phyloP scores from a whole-genome alignment of 176 grass and related monocot species.

The Ananas comosus region DNA sequence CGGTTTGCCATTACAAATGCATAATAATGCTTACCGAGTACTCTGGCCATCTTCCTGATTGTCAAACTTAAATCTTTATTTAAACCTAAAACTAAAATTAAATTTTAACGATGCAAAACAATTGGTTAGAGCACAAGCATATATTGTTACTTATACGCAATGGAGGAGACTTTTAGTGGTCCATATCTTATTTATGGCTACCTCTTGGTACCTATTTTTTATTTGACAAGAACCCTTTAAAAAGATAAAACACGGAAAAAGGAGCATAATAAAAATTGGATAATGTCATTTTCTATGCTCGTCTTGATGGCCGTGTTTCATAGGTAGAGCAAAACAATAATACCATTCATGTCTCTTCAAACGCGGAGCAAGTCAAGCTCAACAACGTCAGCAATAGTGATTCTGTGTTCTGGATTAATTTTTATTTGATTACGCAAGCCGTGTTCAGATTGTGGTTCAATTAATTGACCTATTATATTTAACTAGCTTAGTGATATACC shows the following conservation, averaged over 20 bases:
- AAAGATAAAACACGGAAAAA: neutral
- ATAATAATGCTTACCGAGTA: no score
- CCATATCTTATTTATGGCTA: no score
- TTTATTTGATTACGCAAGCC: neutral
- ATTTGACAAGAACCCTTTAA: neutral
- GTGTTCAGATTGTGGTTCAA: slow-evolving; percentile 8
- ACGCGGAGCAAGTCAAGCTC: slow-evolving; percentile 9
- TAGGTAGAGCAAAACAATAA: slow-evolving; percentile 15
- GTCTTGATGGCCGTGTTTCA: neutral
- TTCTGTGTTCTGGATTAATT: slow-evolving; percentile 9
- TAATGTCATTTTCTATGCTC: neutral
- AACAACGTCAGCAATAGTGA: slow-evolving; percentile 22
- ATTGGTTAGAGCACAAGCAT: no score
- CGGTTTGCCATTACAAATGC: no score
- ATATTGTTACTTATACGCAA: no score
- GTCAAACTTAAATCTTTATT: no score
- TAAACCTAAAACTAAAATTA: no score
- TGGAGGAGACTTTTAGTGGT: no score
- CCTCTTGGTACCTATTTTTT: no score
- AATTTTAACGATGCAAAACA: no score
- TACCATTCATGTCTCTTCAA: slow-evolving; percentile 10
- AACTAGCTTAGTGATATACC: no score
- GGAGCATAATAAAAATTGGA: neutral
- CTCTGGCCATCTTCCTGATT: no score
- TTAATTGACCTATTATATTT: neutral